Evolutionary conservation across 108 stramenopile species (phyloP), one percentile per base, ranked within the genome.

Genomic region (Fragilariopsis cylindrus): DNA sequence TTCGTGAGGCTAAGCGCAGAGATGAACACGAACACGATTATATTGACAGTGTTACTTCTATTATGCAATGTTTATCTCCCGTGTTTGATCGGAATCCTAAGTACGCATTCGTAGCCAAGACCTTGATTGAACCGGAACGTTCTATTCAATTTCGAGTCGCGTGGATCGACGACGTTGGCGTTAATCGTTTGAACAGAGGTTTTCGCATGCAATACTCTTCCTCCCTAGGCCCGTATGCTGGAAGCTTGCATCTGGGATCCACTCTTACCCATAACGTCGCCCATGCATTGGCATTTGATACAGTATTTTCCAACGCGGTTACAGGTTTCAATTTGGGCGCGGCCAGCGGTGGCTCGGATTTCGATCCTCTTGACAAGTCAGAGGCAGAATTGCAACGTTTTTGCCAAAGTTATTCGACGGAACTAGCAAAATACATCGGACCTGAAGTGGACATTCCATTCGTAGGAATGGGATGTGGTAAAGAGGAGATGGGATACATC

Each of bases 341-440:
- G 3, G 96, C 96, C 21, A 93, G 88, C 15, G 99, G 99, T 7
- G 99, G 99, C 16, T 65, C 94, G 18, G 98, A 99, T 79, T 97
- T 99, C 69, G 92, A 99, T 76, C 99, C 99, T 3, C 72, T 84
- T 49, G 87, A 92, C 80, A 98, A 98, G 85, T 87, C 84, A 18
- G 98, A 99, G 72, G 85, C 92, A 6, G 99, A 99, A 80, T 88
- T 98, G 48, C 97, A 97, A 75, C 85, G 97, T 57, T 99, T 99
- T 75, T 99, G 99, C 71, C 98, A 98, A 82, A 87, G 90, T 53
- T 99, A 95, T 84, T 97, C 97, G 93, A 98, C 97, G 15, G 99
- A 99, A 70, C 73, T 99, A 48, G 81, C 91, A 64, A 97, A 97
- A 75, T 98, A 99, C 82, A 85, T 99, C 67, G 99, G 98, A 7